Conservation (phyloP, 192 early-diverging fungal species). For the Coemansia sp. region DNA sequence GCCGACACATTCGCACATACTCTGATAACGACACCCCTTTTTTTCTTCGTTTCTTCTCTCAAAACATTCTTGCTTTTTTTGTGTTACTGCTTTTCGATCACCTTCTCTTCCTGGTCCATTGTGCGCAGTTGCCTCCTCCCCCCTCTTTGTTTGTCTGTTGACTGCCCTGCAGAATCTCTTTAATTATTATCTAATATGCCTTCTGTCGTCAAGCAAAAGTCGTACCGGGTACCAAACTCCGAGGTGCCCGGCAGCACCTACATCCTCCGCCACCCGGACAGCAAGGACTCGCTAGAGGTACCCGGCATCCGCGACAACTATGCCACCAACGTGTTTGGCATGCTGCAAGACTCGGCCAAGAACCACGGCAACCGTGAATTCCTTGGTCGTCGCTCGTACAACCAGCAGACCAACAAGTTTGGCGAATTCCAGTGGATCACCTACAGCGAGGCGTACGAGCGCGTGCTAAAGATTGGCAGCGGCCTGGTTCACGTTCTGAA, state of each 20-base stretch:
- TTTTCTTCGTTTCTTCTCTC: background rate
- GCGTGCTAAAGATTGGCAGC: conserved; percentile 64
- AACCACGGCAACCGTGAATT: conserved; percentile 58
- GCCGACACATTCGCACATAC: background rate
- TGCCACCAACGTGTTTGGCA: conserved; percentile 40
- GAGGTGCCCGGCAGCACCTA: conserved; percentile 45
- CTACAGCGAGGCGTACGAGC: conserved; percentile 62
- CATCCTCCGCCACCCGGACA: conserved; percentile 42
- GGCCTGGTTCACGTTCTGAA: conserved; percentile 67
- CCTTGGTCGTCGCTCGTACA: conserved; percentile 64
- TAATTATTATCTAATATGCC: conserved; percentile 11
- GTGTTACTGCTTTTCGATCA: background rate
- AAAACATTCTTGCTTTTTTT: background rate
- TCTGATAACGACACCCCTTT: background rate
- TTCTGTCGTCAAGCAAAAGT: conserved; percentile 26
- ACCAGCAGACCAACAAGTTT: conserved; percentile 60
- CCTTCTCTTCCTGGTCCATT: no score
- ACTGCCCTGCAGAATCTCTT: background rate
- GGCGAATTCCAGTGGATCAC: conserved; percentile 72
- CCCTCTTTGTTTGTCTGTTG: background rate
- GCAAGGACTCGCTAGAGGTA: conserved; percentile 38
- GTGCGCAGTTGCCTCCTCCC: background rate
- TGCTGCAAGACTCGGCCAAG: conserved; percentile 55
- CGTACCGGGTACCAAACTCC: conserved; percentile 51
- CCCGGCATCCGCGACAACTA: conserved; percentile 20